Evolutionary conservation across 139 green algal genomes (phyloP), one percentile per base, ranked within the genome.

Genomic region (Pleodorina starrii): DNA sequence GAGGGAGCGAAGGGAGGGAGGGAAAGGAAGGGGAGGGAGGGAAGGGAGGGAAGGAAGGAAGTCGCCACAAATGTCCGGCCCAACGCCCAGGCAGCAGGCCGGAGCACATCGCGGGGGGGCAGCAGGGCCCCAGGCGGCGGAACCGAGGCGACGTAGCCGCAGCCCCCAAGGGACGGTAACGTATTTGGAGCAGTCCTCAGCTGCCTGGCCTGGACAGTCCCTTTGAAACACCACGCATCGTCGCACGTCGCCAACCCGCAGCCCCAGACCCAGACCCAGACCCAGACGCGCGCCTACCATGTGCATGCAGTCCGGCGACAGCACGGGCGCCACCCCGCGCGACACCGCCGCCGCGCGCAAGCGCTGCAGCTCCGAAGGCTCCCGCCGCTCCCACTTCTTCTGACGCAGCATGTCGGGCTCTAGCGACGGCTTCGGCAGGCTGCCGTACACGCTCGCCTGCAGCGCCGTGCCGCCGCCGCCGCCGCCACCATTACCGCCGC

Each of bases 311-410:
- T 75, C 40, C 38, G 79, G 38, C 4, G 21, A 59, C n/a, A 51
- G 29, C 25, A 75, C 32, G 5, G 77, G 19, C 14, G 50, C 32
- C 27, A 51, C 27, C 27, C 57, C 40, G 16, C 57, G 63, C 16
- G 11, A 29, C 2, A n/a, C 6, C 57, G 63, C 57, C 29, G 40
- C 43, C 23, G 63, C 48, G 23, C 44, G 27, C 27, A 25, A 63
- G 29, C 10, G 6, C 23, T 5, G 12, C 79, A 86, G 57, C 38
- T 48, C 40, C 14, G 23, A n/a, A 12, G 79, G 57, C 79, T 86
- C 79, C 50, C 38, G 79, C 59, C n/a, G 38, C 57, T 86, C 79
- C 79, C 79, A 86, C 40, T 75, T 36, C 79, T 75, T 50, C 9
- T n/a, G 32, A 5, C 77, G 77, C 48, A 84, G 46, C 14, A 32